These are phyloP conservation scores for Kazachstania taianensis DNA, from an alignment of 805 yeast genomes.

Conservation along the genomic window DNA sequence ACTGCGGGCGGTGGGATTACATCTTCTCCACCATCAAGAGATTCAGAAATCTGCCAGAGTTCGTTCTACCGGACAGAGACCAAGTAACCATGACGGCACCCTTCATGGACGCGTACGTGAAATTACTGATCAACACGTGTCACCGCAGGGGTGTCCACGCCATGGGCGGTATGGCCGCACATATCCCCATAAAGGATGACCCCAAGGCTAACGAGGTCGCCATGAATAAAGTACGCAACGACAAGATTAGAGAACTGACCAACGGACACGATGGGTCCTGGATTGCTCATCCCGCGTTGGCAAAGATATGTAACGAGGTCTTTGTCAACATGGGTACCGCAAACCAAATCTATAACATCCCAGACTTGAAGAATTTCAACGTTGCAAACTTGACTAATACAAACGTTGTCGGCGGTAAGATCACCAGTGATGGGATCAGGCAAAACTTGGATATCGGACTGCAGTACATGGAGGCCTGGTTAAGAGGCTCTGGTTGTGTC, in stretches of 20 bases:
- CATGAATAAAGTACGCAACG: slow-evolving; percentile 62
- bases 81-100: slow-evolving; percentile 75
- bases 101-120: slow-evolving; percentile 71
- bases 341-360: slow-evolving; percentile 52
- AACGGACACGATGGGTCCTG: slow-evolving; percentile 85
- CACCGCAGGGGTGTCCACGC: slow-evolving; percentile 77
- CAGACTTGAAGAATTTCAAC: slow-evolving; percentile 26
- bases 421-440: slow-evolving; percentile 62
- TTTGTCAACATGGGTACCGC: slow-evolving; percentile 77
- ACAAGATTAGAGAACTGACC: slow-evolving; percentile 64
- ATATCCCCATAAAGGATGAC: slow-evolving; percentile 70
- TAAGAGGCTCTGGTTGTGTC: slow-evolving; percentile 74
- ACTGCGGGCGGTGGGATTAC: slow-evolving; percentile 88
- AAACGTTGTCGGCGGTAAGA: slow-evolving; percentile 47
- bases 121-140: slow-evolving; percentile 60
- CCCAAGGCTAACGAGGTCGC: slow-evolving; percentile 52
- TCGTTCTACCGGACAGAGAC: slow-evolving; percentile 68
- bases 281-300: slow-evolving; percentile 83
- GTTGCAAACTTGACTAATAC: slow-evolving; percentile 55
- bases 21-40: slow-evolving; percentile 73
- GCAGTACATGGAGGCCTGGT: slow-evolving; percentile 79
- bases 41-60: slow-evolving; percentile 55
- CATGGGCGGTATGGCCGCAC: slow-evolving; percentile 89
- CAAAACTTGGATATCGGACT: slow-evolving; percentile 67
- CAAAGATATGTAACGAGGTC: slow-evolving; percentile 59